Evolutionary conservation across 129 eudicot species (phyloP).

Genomic region (Dittrichia graveolens): DNA sequence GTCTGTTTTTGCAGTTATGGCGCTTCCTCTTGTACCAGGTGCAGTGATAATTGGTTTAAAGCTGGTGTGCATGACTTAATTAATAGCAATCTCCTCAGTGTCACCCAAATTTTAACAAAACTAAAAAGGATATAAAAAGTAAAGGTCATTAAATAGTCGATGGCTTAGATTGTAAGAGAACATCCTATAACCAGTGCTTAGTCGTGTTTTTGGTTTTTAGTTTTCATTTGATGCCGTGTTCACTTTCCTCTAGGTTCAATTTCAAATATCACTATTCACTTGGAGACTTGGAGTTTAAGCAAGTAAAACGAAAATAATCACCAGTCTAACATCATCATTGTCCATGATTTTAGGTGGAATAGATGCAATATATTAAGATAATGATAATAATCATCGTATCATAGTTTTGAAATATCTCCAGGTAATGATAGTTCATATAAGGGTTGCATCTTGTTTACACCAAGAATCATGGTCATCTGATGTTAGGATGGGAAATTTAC

Average conservation of each 20-base stretch:
- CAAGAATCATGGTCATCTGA: constrained; percentile 36
- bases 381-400: background rate
- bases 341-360: constrained; percentile 37
- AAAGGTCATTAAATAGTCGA: constrained; percentile 2
- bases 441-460: constrained; percentile 28
- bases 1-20: constrained; percentile 30
- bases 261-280: background rate
- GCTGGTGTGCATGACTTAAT: constrained; percentile 33
- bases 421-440: constrained; percentile 17
- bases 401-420: constrained; percentile 17
- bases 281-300: background rate
- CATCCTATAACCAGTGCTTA: constrained; percentile 9
- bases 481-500: constrained; percentile 21
- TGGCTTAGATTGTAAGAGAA: constrained; percentile 29
- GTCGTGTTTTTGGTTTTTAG: constrained; percentile 13
- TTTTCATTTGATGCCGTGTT: constrained; percentile 21
- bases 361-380: constrained; percentile 14
- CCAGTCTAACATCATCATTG: constrained; percentile 25
- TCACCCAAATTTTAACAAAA: constrained; percentile 1
- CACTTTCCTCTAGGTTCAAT: background rate
- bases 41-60: constrained; percentile 33
- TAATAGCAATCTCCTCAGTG: constrained; percentile 41
- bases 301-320: background rate
- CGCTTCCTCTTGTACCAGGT: constrained; percentile 28
- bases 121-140: constrained; percentile 16